Evolutionary conservation across 345 rosid genomes (phyloP).

Genomic region (Rhizophora mangle): DNA sequence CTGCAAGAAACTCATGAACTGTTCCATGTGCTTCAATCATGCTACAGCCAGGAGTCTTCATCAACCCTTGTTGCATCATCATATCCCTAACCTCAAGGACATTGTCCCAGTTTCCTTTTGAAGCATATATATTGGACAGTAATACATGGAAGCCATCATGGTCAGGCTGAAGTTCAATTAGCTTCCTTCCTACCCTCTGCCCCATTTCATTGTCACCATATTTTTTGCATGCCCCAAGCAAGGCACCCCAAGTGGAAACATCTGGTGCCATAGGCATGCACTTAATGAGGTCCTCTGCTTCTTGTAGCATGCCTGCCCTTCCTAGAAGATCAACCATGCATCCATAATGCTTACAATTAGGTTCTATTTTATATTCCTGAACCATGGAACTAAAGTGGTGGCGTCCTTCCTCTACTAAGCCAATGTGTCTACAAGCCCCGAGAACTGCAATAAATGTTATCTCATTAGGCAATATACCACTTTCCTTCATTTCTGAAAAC

Average conservation of each 20-base stretch:
- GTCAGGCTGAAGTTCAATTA: slow-evolving; percentile 52
- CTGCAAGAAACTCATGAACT: slow-evolving; percentile 50
- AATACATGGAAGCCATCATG: slow-evolving; percentile 60
- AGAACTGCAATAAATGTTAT: slow-evolving; percentile 52
- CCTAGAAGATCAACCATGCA: slow-evolving; percentile 77
- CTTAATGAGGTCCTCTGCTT: slow-evolving; percentile 57
- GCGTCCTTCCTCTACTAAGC: slow-evolving; percentile 53
- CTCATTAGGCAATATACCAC: slow-evolving; percentile 43
- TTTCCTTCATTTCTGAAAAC: slow-evolving; percentile 46
- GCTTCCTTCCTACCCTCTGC: slow-evolving; percentile 55
- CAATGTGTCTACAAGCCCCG: slow-evolving; percentile 62
- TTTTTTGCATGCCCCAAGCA: slow-evolving; percentile 59
- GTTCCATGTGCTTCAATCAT: slow-evolving; percentile 48
- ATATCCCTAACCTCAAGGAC: slow-evolving; percentile 44
- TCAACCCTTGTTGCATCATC: slow-evolving; percentile 45
- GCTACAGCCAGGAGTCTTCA: slow-evolving; percentile 60
- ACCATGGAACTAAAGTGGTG: slow-evolving; percentile 44
- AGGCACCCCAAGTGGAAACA: slow-evolving; percentile 67
- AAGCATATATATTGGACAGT: slow-evolving; percentile 58
- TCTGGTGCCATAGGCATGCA: slow-evolving; percentile 63
- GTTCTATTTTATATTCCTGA: slow-evolving; percentile 41
- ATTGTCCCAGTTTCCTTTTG: slow-evolving; percentile 51
- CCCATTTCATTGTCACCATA: slow-evolving; percentile 48
- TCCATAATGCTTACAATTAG: slow-evolving; percentile 64
- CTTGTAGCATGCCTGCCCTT: slow-evolving; percentile 56